phyloP scores from a whole-genome alignment of 2,329 filamentous ascomycete species.

The Sporothrix curviconia region DNA sequence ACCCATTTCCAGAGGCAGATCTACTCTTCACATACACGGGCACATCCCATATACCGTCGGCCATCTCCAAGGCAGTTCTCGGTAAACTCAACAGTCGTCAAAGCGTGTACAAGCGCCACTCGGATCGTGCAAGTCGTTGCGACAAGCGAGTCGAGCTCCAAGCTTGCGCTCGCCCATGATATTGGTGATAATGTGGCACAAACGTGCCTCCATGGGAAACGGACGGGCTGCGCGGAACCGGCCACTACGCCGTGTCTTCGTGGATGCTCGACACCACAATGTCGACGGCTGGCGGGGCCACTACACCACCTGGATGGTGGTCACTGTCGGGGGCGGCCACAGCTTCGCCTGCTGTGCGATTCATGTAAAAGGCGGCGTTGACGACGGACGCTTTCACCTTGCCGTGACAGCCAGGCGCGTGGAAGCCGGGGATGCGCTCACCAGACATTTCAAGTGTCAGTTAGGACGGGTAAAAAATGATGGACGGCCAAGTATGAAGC shows the following conservation, averaged over 20 bases:
- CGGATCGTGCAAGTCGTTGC: slow-evolving; percentile 1
- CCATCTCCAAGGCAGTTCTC: not conserved
- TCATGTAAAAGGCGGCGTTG: not conserved
- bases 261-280: slow-evolving; percentile 6
- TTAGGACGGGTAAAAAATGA: too few species aligned
- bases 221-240: not conserved
- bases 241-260: slow-evolving; percentile 1
- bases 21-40: too few species aligned
- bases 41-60: not conserved
- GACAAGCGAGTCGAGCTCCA: not conserved
- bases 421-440: not conserved
- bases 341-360: not conserved
- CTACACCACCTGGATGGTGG: not conserved
- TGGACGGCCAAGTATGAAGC: too few species aligned
- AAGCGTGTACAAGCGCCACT: not conserved
- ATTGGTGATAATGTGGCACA: slow-evolving; percentile 1
- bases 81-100: not conserved
- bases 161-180: not conserved
- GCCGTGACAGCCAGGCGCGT: not conserved
- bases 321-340: not conserved
- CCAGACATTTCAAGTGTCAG: not conserved
- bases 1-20: too few species aligned
- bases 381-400: not conserved
- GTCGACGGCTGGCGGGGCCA: slow-evolving; percentile 8
- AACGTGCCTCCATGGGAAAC: slow-evolving; percentile 5